These are phyloP conservation scores for Rhynchosporium agropyri DNA, from an alignment of 2,329 filamentous ascomycete genomes.

Conservation along the genomic window DNA sequence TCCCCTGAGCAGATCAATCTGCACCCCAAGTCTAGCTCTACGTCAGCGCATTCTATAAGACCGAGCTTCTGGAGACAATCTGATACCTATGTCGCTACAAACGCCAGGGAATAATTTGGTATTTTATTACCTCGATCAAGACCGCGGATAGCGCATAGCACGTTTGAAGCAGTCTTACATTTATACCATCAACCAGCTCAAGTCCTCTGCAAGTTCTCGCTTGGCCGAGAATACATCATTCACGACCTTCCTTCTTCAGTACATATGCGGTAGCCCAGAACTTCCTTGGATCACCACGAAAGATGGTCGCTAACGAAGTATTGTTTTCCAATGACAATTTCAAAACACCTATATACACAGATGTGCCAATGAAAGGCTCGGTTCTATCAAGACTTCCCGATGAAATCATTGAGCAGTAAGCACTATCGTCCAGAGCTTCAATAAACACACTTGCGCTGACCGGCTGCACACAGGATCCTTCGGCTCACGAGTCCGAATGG, in stretches of 20 bases:
- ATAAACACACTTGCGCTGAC: conserved; percentile 22
- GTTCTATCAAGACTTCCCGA: conserved; percentile 61
- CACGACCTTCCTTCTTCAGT: background rate
- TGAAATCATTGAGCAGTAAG: conserved; percentile 72
- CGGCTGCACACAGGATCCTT: conserved; percentile 55
- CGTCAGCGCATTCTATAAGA: conserved; percentile 2
- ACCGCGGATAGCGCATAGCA: background rate
- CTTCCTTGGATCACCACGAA: background rate
- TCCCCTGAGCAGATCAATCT: conserved; percentile 10
- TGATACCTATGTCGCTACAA: conserved; percentile 4
- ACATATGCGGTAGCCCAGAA: background rate
- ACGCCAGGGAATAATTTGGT: background rate
- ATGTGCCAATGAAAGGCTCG: conserved; percentile 10
- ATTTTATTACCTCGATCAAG: background rate
- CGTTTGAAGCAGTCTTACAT: background rate
- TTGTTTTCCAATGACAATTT: conserved; percentile 20
- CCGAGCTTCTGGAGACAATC: conserved; percentile 10
- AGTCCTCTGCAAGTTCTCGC: background rate
- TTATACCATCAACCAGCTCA: background rate
- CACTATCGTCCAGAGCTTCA: conserved; percentile 27
- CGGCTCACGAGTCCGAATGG: conserved; percentile 60
- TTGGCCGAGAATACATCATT: background rate
- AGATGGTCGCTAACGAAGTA: conserved; percentile 20
- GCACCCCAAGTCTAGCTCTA: background rate
- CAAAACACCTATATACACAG: conserved; percentile 16